Percentiles rank a stretch among this genome's conserved stretches.
Evolutionary conservation across 331 rosid genomes (phyloP).

Genomic region (Malus hybrid): DNA sequence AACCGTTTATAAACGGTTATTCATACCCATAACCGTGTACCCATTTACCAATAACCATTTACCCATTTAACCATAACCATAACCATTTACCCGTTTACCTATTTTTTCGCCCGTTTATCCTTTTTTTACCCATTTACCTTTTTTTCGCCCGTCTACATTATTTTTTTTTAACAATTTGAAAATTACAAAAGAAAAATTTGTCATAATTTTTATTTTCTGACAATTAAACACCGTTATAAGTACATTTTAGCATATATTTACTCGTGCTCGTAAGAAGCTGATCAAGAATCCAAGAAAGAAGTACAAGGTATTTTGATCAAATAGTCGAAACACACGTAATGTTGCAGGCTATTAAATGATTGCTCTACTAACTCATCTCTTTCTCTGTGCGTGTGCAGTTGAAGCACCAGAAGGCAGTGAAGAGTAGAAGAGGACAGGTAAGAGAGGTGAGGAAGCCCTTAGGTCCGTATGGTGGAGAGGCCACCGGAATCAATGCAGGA

Average conservation of each 20-base stretch:
- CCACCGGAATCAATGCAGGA: conserved; percentile 56
- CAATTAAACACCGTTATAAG: no score
- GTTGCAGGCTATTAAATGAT: neutral
- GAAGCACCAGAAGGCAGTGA: conserved; percentile 58
- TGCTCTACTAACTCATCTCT: neutral
- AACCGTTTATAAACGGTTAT: no score
- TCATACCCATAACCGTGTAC: no score
- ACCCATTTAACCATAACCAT: no score
- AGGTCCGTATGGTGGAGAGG: conserved; percentile 60
- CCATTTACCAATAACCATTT: no score
- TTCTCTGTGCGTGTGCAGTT: conserved; percentile 26
- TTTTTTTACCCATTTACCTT: no score
- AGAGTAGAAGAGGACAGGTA: conserved; percentile 53
- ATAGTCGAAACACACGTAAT: neutral
- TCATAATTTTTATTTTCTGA: no score
- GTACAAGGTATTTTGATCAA: conserved; percentile 56
- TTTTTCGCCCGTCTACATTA: no score
- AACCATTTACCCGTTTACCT: no score
- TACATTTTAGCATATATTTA: conserved; percentile 10
- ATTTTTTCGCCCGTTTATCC: no score
- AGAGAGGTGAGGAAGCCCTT: conserved; percentile 35
- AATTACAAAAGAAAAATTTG: no score
- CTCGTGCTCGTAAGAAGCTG: conserved; percentile 59
- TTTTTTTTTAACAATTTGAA: no score
- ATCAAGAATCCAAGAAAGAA: conserved; percentile 87